phyloP scores from a whole-genome alignment of 305 asterid species.

The Fraxinus latifolia region DNA sequence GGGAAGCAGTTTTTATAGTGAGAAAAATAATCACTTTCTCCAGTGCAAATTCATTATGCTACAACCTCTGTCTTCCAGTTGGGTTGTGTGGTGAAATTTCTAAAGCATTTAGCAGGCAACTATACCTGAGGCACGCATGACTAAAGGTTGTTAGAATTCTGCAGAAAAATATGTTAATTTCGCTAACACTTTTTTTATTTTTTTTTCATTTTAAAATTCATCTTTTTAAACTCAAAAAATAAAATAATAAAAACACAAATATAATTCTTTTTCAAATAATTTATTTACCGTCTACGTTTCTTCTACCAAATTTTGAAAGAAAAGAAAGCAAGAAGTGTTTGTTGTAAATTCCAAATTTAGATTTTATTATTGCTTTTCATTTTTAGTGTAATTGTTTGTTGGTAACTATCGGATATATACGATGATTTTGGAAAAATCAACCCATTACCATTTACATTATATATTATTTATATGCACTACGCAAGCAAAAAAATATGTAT shows the following conservation, averaged over 20 bases:
- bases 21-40: conserved; percentile 1
- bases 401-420: not conserved
- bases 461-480: no score
- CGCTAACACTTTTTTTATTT: not conserved
- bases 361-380: not conserved
- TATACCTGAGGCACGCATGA: not conserved
- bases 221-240: not conserved
- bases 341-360: not conserved
- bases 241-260: not conserved
- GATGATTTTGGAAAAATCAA: not conserved
- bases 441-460: not conserved
- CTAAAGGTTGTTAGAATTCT: not conserved
- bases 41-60: not conserved
- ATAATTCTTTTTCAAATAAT: no score
- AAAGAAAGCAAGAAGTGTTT: not conserved
- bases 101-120: not conserved
- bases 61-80: not conserved
- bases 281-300: not conserved
- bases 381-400: not conserved
- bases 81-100: not conserved
- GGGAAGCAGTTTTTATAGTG: not conserved
- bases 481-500: no score
- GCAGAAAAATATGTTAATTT: not conserved
- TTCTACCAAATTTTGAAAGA: not conserved
- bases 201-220: not conserved